Conservation (phyloP, 2,329 filamentous ascomycete genomes). For the Ascochyta koolunga region DNA sequence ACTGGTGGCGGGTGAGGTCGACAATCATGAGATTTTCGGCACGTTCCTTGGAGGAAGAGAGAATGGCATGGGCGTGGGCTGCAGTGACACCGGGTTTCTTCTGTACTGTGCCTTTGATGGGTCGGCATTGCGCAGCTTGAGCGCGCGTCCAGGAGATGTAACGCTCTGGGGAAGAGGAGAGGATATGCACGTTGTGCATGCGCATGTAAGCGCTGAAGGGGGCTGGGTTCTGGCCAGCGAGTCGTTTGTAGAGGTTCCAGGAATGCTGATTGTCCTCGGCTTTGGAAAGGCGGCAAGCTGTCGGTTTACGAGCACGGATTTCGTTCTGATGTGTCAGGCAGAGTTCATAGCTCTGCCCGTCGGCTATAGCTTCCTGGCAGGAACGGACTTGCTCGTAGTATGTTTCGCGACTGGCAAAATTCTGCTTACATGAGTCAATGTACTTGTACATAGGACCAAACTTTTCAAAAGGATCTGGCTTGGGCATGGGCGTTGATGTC, state of each 20-base stretch:
- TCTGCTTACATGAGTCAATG: slow-evolving; percentile 28
- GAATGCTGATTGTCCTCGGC: slow-evolving; percentile 41
- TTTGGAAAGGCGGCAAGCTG: slow-evolving; percentile 36
- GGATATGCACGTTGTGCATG: slow-evolving; percentile 67
- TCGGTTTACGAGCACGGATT: slow-evolving; percentile 53
- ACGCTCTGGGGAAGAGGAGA: slow-evolving; percentile 86
- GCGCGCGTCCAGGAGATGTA: slow-evolving; percentile 73
- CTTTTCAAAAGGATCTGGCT: slow-evolving; percentile 40
- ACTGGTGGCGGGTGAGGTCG: slow-evolving; percentile 91
- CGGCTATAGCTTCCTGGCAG: slow-evolving; percentile 74
- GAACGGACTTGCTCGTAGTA: slow-evolving; percentile 72
- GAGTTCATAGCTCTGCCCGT: slow-evolving; percentile 84
- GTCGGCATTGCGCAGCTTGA: slow-evolving; percentile 77
- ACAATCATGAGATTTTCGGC: slow-evolving; percentile 99
- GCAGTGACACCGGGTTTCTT: slow-evolving; percentile 73
- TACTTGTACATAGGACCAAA: slow-evolving; percentile 36
- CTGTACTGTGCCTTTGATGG: slow-evolving; percentile 96
- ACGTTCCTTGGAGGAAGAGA: slow-evolving; percentile 84
- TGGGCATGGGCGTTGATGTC: slow-evolving; percentile 30
- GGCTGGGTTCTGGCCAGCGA: slow-evolving; percentile 76
- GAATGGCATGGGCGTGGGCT: slow-evolving; percentile 72
- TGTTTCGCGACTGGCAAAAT: slow-evolving; percentile 19
- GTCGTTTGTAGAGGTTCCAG: slow-evolving; percentile 75
- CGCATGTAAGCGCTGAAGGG: slow-evolving; percentile 85
- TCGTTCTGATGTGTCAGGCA: slow-evolving; percentile 79